phyloP scores from a whole-genome alignment of 1,284 basidiomycete species.

The Trametes hirsuta region DNA sequence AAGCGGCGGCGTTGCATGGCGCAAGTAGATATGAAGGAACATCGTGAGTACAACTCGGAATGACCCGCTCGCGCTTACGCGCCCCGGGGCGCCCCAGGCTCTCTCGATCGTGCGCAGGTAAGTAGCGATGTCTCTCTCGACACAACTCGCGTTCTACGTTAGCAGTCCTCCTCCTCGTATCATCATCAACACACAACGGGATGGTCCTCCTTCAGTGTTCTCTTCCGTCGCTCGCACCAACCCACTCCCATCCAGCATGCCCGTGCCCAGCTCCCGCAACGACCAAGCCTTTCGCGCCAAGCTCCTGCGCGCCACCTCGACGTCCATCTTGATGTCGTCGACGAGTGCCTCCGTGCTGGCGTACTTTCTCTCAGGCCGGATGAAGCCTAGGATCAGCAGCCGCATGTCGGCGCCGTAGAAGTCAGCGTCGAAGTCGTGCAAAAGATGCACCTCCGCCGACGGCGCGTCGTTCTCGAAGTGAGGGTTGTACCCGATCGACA shows the following conservation, averaged over 20 bases:
- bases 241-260: constrained; percentile 6
- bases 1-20: too few species aligned
- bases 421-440: neutral
- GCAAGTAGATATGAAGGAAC: too few species aligned
- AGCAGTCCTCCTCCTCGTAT: too few species aligned
- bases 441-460: neutral
- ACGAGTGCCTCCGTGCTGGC: neutral
- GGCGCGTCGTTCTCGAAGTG: neutral
- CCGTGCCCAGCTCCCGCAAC: constrained; percentile 7
- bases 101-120: too few species aligned
- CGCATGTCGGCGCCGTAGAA: constrained; percentile 11
- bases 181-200: too few species aligned
- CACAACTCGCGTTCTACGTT: too few species aligned
- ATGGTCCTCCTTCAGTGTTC: too few species aligned
- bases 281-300: constrained; percentile 7
- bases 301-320: constrained; percentile 2
- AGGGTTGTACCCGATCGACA: neutral
- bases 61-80: too few species aligned
- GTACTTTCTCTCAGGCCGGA: neutral
- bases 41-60: too few species aligned
- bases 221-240: neutral
- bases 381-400: constrained; percentile 1
- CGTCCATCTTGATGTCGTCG: neutral
- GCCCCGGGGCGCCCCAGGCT: too few species aligned
- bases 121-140: too few species aligned